Base-by-base conservation (phyloP, 768 basidiomycete genomes). In the Mycena venus region DNA sequence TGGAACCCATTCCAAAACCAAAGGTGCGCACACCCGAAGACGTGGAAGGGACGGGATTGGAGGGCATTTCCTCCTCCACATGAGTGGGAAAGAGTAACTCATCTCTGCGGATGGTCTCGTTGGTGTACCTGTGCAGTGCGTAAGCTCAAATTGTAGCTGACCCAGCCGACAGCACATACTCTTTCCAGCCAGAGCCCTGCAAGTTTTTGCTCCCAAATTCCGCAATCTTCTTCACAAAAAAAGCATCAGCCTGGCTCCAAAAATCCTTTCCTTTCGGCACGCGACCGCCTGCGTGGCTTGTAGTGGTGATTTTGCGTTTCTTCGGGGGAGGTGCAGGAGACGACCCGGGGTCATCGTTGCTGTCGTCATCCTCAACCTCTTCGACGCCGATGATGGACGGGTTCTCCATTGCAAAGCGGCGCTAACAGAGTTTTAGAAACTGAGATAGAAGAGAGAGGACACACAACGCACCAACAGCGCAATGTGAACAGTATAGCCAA, bases 201-300 rank as follows among this genome's bases (percentile, higher is more conserved):
- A 65, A 44, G 32, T 51, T 65, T 21, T 65, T 65, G 19, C 47
- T 51, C 7, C 63, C 63, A 51, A 65, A 65, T 14, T 49, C 29
- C 2, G n/a, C 14, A 4, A 65, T 65, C 47, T 65, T 49, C 47
- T 15, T 34, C 6, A 31, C 19, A 25, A 65, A 65, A 25, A 65
- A 65, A 12, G 44, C 4, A 21, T 65, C 63, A 12, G n/a, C 63
- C 27, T 32, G 44, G 34, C 63, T 53, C 63, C 63, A 65, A 36
- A 65, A 65, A 44, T 65, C 63, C 49, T 65, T 47, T 3, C 63
- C 63, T 21, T 65, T 65, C 12, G 63, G 63, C 3, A 65, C 12
- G 5, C 61, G 61, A 9, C 61, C 40, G 19, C 38, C 61, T 2
- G 7, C 61, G 5, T 62, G 61, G 17, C 0, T 14, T 8, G 27